Base-by-base conservation (phyloP, 1,284 basidiomycete species). In the Leccinum pachyderme region DNA sequence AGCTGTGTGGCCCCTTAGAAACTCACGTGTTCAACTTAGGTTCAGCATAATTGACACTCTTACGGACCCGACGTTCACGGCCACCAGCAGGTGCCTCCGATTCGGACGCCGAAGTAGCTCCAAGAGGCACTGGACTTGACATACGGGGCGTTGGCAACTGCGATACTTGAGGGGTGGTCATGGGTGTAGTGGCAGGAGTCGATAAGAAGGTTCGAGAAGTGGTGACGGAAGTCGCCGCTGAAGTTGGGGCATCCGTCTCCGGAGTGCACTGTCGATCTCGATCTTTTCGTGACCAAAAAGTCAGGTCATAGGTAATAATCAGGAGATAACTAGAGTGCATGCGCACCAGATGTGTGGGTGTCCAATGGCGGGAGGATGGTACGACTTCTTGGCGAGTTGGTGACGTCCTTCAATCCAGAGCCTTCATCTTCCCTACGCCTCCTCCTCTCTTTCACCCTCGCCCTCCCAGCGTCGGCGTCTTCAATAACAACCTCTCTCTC, bases 1-100 rank as follows among this genome's bases (percentile, higher is more conserved):
- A 18, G 28, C 7, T 28, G 39, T 41, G 44, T 15, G 45, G 47
- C 33, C n/a, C 45, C 22, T 41, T 27, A 41, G 29, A 45, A 29
- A 84, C 88, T 61, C 69, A 93, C 91, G 89, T 93, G 69, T 92
- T 93, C 29, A 95, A 77, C 71, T 92, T 94, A 11, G 92, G 92
- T 69, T 95, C 92, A 1, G 91, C 81, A 65, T 95, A 94, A 69
- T 93, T 94, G 52, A 94, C 78, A 63, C 91, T 93, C 74, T 86
- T 92, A 45, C 92, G 79, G 13, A 81, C 73, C 53, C 92, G 77
- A 57, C 87, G 77, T 65, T 89, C 87, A 53, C 91, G 78, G n/a
- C 79, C 80, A 35, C 73, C 72, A 15, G 61, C 55, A 6, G 65
- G 59, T 11, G 59, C 65, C 32, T 79, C 79, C 31, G 70, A 55